Conservation (phyloP, 106 monocot genomes). For the Platanthera guangdongensis region DNA sequence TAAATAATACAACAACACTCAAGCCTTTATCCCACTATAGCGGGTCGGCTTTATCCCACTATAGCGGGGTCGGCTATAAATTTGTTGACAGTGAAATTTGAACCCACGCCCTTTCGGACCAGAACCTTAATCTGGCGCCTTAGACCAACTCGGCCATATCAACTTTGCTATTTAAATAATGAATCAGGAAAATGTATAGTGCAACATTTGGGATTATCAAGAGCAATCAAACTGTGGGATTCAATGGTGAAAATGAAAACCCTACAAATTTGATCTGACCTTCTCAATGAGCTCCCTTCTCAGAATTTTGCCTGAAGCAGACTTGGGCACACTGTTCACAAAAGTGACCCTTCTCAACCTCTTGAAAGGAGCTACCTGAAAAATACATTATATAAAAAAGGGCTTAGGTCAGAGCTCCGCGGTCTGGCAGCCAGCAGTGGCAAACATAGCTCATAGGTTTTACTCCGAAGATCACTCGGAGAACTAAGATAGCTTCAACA, state of each 20-base stretch:
- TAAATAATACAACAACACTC: too few species aligned
- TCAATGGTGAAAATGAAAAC: not conserved
- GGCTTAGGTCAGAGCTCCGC: too few species aligned
- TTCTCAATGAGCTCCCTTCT: conserved; percentile 48
- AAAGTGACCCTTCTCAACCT: conserved; percentile 70
- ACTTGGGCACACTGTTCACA: conserved; percentile 69
- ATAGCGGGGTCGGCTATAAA: too few species aligned
- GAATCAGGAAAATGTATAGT: too few species aligned
- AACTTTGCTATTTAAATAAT: conserved; percentile 21
- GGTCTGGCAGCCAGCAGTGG: too few species aligned
- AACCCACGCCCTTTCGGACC: conserved; percentile 97
- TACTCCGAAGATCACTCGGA: too few species aligned
- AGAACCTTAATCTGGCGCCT: conserved; percentile 96
- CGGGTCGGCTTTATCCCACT: too few species aligned
- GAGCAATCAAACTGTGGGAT: too few species aligned
- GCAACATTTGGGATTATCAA: too few species aligned
- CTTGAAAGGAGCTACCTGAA: conserved; percentile 83
- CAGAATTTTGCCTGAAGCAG: conserved; percentile 80
- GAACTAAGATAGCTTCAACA: too few species aligned
- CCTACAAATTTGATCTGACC: conserved; percentile 51
- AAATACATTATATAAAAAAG: not conserved
- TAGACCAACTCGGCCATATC: conserved; percentile 93
- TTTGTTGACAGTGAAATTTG: conserved; percentile 81
- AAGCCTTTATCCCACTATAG: too few species aligned
- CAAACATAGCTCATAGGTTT: too few species aligned